A percentile compares a stretch with the other conserved stretches of the same genome.
These are phyloP conservation scores for Filosporella fistucella DNA, from an alignment of 495 filamentous ascomycete species.

Conservation along the genomic window DNA sequence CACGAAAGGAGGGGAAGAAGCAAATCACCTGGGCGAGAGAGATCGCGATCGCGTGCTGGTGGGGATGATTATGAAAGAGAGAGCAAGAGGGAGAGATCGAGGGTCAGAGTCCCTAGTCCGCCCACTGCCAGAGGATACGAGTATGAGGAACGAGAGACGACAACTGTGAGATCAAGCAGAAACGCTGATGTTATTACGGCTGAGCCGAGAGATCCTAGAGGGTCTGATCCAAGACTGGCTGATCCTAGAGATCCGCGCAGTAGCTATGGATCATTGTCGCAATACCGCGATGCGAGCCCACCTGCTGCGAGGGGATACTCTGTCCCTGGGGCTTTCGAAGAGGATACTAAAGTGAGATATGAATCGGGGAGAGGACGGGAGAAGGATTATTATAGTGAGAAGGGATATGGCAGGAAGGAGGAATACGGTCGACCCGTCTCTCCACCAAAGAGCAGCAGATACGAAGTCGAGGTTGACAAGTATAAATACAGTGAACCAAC, in stretches of 20 bases:
- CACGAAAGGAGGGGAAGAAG: conserved; percentile 18
- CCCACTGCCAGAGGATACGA: conserved; percentile 13
- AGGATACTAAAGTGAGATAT: conserved; percentile 11
- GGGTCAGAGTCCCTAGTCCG: conserved; percentile 1
- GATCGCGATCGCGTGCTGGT: conserved; percentile 9
- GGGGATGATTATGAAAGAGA: conserved; percentile 5
- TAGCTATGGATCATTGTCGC: not conserved
- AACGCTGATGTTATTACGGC: conserved; percentile 11
- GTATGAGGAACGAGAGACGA: conserved; percentile 18
- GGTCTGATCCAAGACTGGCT: too few species aligned
- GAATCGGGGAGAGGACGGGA: not conserved
- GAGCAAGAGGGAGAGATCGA: conserved; percentile 5
- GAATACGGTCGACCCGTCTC: conserved; percentile 8
- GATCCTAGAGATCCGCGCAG: conserved; percentile 8
- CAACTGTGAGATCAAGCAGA: conserved; percentile 5
- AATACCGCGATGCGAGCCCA: conserved; percentile 4
- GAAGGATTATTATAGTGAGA: conserved; percentile 1
- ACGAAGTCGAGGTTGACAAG: conserved; percentile 14
- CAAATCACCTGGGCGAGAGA: conserved; percentile 24
- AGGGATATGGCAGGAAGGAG: conserved; percentile 12
- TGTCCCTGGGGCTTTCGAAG: conserved; percentile 15
- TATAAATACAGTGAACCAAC: conserved; percentile 14
- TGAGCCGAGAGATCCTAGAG: conserved; percentile 9
- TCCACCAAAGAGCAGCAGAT: not conserved
- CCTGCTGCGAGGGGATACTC: conserved; percentile 7